Percentiles rank a stretch among this genome's conserved stretches.
Conservation (phyloP, 495 filamentous ascomycete species). For the Glonium stellatum region DNA sequence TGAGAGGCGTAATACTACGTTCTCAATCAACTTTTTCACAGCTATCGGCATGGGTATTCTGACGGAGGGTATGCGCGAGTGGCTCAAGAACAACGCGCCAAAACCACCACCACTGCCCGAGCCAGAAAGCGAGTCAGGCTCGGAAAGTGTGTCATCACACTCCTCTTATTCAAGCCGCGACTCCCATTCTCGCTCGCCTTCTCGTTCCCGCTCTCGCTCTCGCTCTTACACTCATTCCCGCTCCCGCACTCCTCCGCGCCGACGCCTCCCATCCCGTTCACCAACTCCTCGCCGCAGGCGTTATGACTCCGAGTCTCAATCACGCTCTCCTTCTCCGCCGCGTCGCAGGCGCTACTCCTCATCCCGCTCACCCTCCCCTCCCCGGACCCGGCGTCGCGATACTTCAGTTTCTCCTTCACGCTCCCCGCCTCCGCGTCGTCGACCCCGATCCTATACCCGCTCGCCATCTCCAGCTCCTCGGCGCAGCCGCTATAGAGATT, state of each 20-base stretch:
- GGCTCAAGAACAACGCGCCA: slow-evolving; percentile 67
- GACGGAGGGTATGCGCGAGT: slow-evolving; percentile 92
- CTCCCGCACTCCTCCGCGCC: slow-evolving; percentile 9
- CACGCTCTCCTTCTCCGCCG: neutral
- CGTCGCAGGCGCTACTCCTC: neutral
- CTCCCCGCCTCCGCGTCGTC: slow-evolving; percentile 8
- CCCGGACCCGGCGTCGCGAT: neutral
- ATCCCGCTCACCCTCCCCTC: slow-evolving; percentile 2
- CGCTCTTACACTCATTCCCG: neutral
- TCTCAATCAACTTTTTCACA: slow-evolving; percentile 99
- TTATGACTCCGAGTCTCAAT: slow-evolving; percentile 7
- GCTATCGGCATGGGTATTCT: slow-evolving; percentile 90
- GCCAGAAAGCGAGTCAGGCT: slow-evolving; percentile 38
- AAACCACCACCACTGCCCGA: slow-evolving; percentile 53
- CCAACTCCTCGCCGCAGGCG: slow-evolving; percentile 9
- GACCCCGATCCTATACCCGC: neutral
- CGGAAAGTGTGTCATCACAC: slow-evolving; percentile 42
- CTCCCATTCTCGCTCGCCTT: slow-evolving; percentile 13
- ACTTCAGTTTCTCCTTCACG: neutral
- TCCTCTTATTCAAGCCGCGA: slow-evolving; percentile 33
- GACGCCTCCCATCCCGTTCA: neutral
- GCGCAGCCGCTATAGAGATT: neutral
- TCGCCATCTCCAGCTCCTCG: slow-evolving; percentile 6
- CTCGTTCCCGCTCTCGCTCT: slow-evolving; percentile 5
- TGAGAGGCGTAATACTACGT: slow-evolving; percentile 81